Evolutionary conservation across 805 yeast species (phyloP).

Genomic region (Candida xiaguanensis): DNA sequence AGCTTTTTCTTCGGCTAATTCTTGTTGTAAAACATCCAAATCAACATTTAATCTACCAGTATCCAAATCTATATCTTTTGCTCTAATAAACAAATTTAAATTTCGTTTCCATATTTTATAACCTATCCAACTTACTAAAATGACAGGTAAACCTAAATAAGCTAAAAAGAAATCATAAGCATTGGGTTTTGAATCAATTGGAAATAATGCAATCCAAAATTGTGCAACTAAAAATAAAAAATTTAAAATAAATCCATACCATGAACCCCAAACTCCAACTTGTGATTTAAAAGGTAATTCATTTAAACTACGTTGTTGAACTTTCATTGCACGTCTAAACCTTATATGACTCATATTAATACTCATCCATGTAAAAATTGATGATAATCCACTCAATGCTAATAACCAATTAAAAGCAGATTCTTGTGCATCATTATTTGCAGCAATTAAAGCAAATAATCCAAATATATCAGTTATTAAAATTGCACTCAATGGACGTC

Average conservation of each 20-base stretch:
- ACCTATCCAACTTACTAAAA: slow-evolving; percentile 25
- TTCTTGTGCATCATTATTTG: slow-evolving; percentile 43
- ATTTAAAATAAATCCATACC: slow-evolving; percentile 47
- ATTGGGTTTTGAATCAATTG: slow-evolving; percentile 41
- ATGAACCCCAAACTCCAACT: slow-evolving; percentile 52
- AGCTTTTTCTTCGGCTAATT: slow-evolving; percentile 31
- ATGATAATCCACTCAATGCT: slow-evolving; percentile 60
- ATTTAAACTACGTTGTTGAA: slow-evolving; percentile 46
- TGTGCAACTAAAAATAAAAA: slow-evolving; percentile 52
- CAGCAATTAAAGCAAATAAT: slow-evolving; percentile 61
- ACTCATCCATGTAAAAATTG: slow-evolving; percentile 61
- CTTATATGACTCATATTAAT: slow-evolving; percentile 59
- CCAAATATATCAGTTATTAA: slow-evolving; percentile 51
- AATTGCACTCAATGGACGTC: slow-evolving; percentile 64
- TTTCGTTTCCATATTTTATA: slow-evolving; percentile 26
- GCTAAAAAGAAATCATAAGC: slow-evolving; percentile 29
- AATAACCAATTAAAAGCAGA: slow-evolving; percentile 62
- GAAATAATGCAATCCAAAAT: slow-evolving; percentile 64
- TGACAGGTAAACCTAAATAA: slow-evolving; percentile 32
- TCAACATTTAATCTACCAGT: slow-evolving; percentile 34
- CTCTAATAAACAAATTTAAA: slow-evolving; percentile 24
- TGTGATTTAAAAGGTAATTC: slow-evolving; percentile 55
- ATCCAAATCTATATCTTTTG: slow-evolving; percentile 30
- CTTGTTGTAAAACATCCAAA: slow-evolving; percentile 31
- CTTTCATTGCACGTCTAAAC: slow-evolving; percentile 54